phyloP scores from a whole-genome alignment of 2,329 filamentous ascomycete genomes.

The Beauveria brongniartii region DNA sequence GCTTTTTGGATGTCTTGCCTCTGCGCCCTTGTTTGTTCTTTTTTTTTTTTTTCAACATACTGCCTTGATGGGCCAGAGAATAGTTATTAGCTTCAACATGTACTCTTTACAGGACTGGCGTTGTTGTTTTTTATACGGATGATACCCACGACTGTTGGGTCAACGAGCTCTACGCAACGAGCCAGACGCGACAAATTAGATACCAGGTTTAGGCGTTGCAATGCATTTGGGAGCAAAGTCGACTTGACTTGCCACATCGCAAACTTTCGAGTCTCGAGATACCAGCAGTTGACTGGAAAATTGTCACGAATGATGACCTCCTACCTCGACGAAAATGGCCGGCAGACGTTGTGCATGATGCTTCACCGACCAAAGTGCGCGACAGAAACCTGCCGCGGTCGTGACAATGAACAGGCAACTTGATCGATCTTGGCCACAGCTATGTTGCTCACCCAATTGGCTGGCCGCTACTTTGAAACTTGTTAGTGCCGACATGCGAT shows the following conservation, averaged over 20 bases:
- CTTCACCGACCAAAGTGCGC: no score
- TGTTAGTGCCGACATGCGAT: background rate
- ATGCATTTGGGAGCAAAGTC: background rate
- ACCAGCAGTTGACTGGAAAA: background rate
- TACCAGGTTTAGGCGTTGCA: constrained; percentile 8
- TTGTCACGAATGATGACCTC: background rate
- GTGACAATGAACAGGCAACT: background rate
- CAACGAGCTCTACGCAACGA: background rate
- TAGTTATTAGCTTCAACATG: constrained; percentile 11
- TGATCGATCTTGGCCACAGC: background rate
- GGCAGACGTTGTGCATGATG: no score
- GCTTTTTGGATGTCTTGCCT: background rate
- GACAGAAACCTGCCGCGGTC: no score
- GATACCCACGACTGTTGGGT: background rate
- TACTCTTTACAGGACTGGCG: constrained; percentile 10
- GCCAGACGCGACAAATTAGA: background rate
- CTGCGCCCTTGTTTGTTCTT: background rate
- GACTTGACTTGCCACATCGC: background rate
- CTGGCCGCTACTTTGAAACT: background rate
- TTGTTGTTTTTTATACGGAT: background rate
- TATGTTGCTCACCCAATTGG: background rate
- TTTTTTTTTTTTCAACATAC: background rate
- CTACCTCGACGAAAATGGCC: background rate
- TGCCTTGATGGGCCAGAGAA: background rate
- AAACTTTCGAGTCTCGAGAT: background rate